Evolutionary conservation across 2,329 filamentous ascomycete species (phyloP).

Genomic region (Delphinella strobiligena): DNA sequence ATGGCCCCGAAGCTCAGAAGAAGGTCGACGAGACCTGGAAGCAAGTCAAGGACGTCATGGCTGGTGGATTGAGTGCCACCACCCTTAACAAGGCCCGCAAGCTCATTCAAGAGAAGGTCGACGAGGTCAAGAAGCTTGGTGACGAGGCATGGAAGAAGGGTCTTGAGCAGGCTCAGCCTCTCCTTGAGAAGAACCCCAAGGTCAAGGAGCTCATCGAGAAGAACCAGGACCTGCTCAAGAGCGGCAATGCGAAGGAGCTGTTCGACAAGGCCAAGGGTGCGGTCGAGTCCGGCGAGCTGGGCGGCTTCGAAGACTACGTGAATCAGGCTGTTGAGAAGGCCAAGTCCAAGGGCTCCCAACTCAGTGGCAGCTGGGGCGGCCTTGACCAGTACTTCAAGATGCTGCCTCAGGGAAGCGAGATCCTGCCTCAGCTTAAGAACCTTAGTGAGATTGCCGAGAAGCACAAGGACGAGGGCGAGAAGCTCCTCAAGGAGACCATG

Average conservation of each 20-base stretch:
- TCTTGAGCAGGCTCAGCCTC: conserved; percentile 57
- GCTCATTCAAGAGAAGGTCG: conserved; percentile 56
- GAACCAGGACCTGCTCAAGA: conserved; percentile 56
- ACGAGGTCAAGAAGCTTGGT: conserved; percentile 54
- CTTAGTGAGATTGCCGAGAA: conserved; percentile 53
- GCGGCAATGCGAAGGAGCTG: conserved; percentile 52
- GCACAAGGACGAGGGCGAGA: conserved; percentile 57
- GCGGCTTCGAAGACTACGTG: conserved; percentile 49
- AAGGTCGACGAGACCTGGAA: conserved; percentile 60
- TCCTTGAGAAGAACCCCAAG: conserved; percentile 65
- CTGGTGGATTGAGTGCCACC: conserved; percentile 46
- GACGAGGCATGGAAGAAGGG: conserved; percentile 64
- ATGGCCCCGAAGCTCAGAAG: conserved; percentile 67
- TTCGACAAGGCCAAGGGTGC: conserved; percentile 52
- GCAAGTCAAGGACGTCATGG: conserved; percentile 52
- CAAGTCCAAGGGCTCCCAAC: conserved; percentile 35
- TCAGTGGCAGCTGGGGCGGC: conserved; percentile 19
- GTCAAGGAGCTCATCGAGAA: conserved; percentile 60
- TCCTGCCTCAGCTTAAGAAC: conserved; percentile 54
- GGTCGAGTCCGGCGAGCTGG: conserved; percentile 47
- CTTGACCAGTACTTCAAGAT: conserved; percentile 53
- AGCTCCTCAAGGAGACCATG: conserved; percentile 55
- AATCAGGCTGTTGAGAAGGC: conserved; percentile 47
- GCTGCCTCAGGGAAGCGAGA: conserved; percentile 52
- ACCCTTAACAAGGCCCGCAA: conserved; percentile 44